phyloP scores from a whole-genome alignment of 306 rosid species.

The Castanea sativa region DNA sequence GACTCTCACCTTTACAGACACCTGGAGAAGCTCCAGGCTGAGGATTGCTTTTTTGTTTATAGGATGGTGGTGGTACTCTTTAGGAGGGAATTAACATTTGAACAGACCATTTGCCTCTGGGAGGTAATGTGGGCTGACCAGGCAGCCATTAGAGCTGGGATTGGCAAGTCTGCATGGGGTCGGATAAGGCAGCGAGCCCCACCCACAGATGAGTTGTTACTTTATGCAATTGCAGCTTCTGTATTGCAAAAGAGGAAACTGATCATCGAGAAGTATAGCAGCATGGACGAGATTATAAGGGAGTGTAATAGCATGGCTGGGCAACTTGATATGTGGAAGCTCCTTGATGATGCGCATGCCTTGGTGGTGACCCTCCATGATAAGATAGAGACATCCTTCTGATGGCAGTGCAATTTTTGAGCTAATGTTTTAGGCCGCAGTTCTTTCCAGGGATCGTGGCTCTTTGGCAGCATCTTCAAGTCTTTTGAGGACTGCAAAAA shows the following conservation, averaged over 20 bases:
- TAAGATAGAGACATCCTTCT: conserved; percentile 71
- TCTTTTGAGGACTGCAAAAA: conserved; percentile 20
- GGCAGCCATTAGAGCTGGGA: conserved; percentile 93
- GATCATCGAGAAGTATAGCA: conserved; percentile 88
- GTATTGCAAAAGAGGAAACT: conserved; percentile 90
- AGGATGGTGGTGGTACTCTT: conserved; percentile 98
- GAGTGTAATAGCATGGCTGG: conserved; percentile 99
- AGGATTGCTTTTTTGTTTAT: conserved; percentile 97
- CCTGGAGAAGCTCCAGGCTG: conserved; percentile 92
- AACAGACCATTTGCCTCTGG: conserved; percentile 96
- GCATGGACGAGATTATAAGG: conserved; percentile 98
- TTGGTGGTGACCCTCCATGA: conserved; percentile 96
- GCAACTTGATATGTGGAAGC: conserved; percentile 94
- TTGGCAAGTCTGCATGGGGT: conserved; percentile 94
- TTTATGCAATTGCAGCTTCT: conserved; percentile 92
- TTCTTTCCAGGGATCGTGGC: conserved; percentile 8
- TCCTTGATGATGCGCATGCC: conserved; percentile 92
- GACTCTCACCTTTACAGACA: conserved; percentile 90
- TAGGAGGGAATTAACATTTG: conserved; percentile 93
- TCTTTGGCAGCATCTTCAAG: conserved; percentile 4
- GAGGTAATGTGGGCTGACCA: conserved; percentile 99
- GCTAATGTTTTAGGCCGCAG: conserved; percentile 16
- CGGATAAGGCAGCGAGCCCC: conserved; percentile 97
- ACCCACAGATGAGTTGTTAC: conserved; percentile 88
- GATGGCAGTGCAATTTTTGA: conserved; percentile 30